phyloP scores from a whole-genome alignment of 164 flowering plant genomes.

The Macadamia integrifolia region DNA sequence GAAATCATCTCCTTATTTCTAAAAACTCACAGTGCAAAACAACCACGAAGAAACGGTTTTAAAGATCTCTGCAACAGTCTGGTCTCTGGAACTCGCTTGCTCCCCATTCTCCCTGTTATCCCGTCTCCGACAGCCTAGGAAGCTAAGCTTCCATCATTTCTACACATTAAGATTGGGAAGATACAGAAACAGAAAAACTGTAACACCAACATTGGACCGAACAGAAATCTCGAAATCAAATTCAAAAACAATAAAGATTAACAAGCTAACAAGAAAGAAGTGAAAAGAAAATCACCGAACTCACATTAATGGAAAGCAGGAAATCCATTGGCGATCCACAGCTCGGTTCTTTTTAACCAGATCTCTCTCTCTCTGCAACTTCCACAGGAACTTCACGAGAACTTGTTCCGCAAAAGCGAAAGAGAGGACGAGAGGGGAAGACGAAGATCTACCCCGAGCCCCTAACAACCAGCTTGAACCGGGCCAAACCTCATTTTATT shows the following conservation, averaged over 20 bases:
- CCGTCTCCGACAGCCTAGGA: conserved; percentile 2
- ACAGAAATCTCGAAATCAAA: neutral
- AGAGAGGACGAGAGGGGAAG: conserved; percentile 10
- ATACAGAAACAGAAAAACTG: no score
- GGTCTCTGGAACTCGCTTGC: neutral
- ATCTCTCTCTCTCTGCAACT: conserved; percentile 26
- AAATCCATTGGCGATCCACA: conserved; percentile 31
- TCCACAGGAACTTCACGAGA: conserved; percentile 48
- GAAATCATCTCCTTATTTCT: no score
- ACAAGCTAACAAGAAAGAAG: neutral
- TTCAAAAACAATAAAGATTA: neutral
- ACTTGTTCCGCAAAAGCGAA: conserved; percentile 33
- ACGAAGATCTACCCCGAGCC: neutral
- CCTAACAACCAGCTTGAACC: conserved; percentile 5
- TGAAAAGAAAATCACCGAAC: conserved; percentile 8
- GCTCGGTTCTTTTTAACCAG: conserved; percentile 12
- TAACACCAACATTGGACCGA: neutral
- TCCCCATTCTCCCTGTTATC: neutral
- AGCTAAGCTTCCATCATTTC: neutral
- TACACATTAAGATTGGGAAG: neutral
- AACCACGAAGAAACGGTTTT: neutral
- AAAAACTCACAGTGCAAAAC: neutral
- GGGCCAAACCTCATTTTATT: neutral
- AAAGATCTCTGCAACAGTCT: conserved; percentile 4
- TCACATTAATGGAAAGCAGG: conserved; percentile 45